A percentile compares a stretch with the other conserved stretches of the same genome.
Conservation (phyloP, 2,329 filamentous ascomycete genomes). For the Cladophialophora bantiana region DNA sequence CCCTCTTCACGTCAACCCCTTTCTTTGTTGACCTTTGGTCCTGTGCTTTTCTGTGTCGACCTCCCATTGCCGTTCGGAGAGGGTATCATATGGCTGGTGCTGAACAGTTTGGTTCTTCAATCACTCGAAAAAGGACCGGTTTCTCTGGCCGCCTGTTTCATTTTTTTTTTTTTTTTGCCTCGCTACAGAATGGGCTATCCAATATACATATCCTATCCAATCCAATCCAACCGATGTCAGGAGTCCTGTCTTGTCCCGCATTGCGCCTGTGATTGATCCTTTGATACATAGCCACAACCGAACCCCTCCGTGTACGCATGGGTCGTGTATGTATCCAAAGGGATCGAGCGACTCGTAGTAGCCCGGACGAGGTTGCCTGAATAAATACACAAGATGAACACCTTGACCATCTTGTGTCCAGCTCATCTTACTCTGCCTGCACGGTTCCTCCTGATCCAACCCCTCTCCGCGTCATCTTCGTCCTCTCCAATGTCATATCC, state of each 20-base stretch:
- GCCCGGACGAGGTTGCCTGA: neutral
- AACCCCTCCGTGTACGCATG: too few relatives aligned
- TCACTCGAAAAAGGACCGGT: too few relatives aligned
- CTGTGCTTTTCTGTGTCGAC: too few relatives aligned
- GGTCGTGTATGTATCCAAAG: neutral
- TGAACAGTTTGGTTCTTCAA: too few relatives aligned
- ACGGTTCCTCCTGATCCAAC: constrained; percentile 22
- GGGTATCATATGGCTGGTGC: too few relatives aligned
- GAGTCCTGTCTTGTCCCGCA: neutral
- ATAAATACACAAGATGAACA: neutral
- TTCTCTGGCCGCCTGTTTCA: too few relatives aligned
- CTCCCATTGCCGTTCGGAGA: too few relatives aligned
- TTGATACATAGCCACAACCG: neutral
- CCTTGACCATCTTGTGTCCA: too few relatives aligned
- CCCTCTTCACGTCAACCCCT: too few relatives aligned
- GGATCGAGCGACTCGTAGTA: neutral
- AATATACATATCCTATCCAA: neutral
- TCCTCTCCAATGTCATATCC: constrained; percentile 20
- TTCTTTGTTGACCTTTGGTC: too few relatives aligned
- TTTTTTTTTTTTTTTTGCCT: too few relatives aligned
- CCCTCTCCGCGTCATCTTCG: constrained; percentile 19
- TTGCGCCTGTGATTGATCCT: neutral
- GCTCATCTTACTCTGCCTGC: constrained; percentile 2
- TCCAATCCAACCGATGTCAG: neutral
- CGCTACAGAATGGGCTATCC: too few relatives aligned